Percentiles rank a stretch among this genome's conserved stretches.
Evolutionary conservation across 2,329 filamentous ascomycete genomes (phyloP).

Genomic region (Fusarium pseudocircinatum): DNA sequence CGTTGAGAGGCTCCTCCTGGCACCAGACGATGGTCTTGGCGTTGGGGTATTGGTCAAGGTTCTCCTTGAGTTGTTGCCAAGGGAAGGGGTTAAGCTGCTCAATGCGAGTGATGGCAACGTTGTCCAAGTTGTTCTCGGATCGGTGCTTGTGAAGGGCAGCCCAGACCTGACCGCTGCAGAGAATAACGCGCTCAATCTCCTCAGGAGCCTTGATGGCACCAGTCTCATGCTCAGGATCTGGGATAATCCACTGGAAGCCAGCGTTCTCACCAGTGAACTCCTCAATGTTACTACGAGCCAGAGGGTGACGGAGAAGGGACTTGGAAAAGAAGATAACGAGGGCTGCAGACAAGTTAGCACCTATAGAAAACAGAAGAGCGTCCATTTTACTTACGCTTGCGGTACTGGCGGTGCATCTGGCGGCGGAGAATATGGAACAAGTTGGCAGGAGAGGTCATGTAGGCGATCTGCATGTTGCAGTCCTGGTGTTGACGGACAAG

Average conservation of each 20-base stretch:
- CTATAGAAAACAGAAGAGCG: neutral
- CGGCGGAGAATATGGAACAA: constrained; percentile 95
- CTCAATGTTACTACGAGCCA: constrained; percentile 88
- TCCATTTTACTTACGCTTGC: constrained; percentile 80
- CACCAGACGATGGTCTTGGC: constrained; percentile 97
- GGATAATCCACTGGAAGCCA: constrained; percentile 97
- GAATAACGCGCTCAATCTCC: constrained; percentile 91
- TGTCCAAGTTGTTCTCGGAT: constrained; percentile 83
- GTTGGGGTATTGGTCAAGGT: constrained; percentile 96
- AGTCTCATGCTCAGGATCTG: constrained; percentile 83
- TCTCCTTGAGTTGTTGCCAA: constrained; percentile 95
- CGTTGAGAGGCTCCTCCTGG: constrained; percentile 97
- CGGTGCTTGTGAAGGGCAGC: constrained; percentile 91
- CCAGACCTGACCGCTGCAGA: constrained; percentile 96
- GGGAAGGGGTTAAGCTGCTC: constrained; percentile 99
- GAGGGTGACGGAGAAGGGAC: constrained; percentile 90
- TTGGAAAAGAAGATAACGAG: constrained; percentile 99
- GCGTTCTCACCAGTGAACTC: constrained; percentile 86
- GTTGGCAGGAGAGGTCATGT: constrained; percentile 96
- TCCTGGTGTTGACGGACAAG: constrained; percentile 98
- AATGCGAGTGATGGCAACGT: constrained; percentile 92
- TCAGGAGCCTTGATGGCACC: constrained; percentile 80
- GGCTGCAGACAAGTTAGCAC: constrained; percentile 55
- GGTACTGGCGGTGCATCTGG: constrained; percentile 99
- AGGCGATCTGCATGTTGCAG: constrained; percentile 98